Conservation (phyloP, 768 basidiomycete species). For the Calvatia gigantea region DNA sequence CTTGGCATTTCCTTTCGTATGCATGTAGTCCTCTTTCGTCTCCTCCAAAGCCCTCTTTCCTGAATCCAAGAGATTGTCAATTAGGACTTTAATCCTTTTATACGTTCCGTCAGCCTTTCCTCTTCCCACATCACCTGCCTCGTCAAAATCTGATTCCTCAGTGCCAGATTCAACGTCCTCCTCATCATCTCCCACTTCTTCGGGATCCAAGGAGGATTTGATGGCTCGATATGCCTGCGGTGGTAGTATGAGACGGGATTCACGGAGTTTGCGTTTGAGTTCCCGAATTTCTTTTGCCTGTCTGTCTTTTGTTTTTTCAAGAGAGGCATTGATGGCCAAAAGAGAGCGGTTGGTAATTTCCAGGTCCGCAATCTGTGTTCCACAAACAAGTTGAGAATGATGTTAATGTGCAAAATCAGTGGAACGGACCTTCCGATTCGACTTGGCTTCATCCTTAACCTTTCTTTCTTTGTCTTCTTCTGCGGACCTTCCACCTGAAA, state of each 20-base stretch:
- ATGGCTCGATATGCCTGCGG: conserved; percentile 58
- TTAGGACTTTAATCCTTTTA: conserved; percentile 54
- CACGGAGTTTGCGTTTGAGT: conserved; percentile 76
- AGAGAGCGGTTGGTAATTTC: conserved; percentile 89
- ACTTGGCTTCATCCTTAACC: conserved; percentile 71
- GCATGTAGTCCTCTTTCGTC: conserved; percentile 48
- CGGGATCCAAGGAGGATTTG: conserved; percentile 43
- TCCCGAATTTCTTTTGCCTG: conserved; percentile 87
- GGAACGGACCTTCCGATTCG: conserved; percentile 75
- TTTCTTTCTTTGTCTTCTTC: conserved; percentile 42
- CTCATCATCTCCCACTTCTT: conserved; percentile 40
- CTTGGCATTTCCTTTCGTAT: conserved; percentile 49
- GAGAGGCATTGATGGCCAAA: conserved; percentile 76
- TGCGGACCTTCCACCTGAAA: not conserved
- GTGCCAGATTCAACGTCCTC: conserved; percentile 44
- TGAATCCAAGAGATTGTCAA: conserved; percentile 58
- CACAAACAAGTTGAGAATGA: not conserved
- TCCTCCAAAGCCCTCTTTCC: conserved; percentile 62
- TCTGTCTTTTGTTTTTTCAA: conserved; percentile 76
- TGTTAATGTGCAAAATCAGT: not conserved
- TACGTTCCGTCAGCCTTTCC: conserved; percentile 54
- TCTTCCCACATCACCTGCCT: not conserved
- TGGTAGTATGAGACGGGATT: conserved; percentile 75
- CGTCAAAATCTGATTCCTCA: conserved; percentile 31
- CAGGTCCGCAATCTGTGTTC: conserved; percentile 77